Conservation (phyloP, 1,284 basidiomycete genomes). For the Pseudozyma sp. region DNA sequence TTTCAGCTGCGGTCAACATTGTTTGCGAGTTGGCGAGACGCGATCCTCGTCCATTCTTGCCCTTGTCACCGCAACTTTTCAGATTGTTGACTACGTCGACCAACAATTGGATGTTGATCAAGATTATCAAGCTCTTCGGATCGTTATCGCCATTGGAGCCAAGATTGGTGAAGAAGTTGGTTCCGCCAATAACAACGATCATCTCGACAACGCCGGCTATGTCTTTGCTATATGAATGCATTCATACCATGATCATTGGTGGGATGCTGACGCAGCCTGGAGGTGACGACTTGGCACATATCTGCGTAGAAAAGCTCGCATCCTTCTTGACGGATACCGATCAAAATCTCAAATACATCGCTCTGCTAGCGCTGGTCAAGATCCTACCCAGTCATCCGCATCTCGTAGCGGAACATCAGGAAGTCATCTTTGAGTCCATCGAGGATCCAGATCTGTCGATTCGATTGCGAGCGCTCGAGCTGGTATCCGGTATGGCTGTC, state of each 20-base stretch:
- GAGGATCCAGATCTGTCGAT: constrained; percentile 96
- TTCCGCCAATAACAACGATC: constrained; percentile 90
- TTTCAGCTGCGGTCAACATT: constrained; percentile 91
- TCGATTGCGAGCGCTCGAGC: constrained; percentile 90
- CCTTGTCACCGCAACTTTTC: constrained; percentile 86
- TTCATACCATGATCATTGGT: constrained; percentile 96
- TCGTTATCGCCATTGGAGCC: constrained; percentile 84
- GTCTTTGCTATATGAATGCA: constrained; percentile 95
- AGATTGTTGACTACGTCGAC: constrained; percentile 91
- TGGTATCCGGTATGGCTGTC: constrained; percentile 90
- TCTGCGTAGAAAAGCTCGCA: constrained; percentile 93
- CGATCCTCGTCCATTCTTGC: constrained; percentile 59
- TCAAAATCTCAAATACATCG: constrained; percentile 95
- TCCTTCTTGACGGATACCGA: constrained; percentile 91
- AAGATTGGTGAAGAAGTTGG: constrained; percentile 90
- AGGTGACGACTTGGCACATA: constrained; percentile 79
- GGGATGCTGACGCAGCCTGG: constrained; percentile 79
- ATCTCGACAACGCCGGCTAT: constrained; percentile 97
- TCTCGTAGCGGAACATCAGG: constrained; percentile 90
- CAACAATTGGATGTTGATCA: constrained; percentile 99
- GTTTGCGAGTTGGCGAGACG: constrained; percentile 85
- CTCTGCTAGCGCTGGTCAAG: constrained; percentile 92
- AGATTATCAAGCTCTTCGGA: constrained; percentile 83
- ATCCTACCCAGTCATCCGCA: constrained; percentile 93
- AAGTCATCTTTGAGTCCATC: constrained; percentile 87